Evolutionary conservation across 2,329 filamentous ascomycete genomes (phyloP).

Genomic region (Penicillium sclerotigenum): DNA sequence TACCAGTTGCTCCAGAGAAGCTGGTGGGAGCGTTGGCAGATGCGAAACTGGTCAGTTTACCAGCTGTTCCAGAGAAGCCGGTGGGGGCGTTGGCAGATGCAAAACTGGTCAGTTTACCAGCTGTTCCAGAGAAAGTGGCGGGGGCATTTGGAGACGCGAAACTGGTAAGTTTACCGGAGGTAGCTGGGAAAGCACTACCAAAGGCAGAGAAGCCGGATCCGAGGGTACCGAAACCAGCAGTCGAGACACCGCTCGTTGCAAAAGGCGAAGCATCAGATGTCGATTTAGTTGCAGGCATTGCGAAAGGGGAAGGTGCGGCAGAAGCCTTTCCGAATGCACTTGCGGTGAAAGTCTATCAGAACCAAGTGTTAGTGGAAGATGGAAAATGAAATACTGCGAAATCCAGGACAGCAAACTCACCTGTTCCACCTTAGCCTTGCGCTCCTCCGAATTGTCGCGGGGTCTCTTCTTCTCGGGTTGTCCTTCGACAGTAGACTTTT

Average conservation of each 20-base stretch:
- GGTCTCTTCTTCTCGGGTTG: slow-evolving; percentile 38
- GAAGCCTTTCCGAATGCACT: slow-evolving; percentile 45
- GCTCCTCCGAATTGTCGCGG: slow-evolving; percentile 36
- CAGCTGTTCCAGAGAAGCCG: slow-evolving; percentile 35
- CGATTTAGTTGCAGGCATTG: background rate
- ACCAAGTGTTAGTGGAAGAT: background rate
- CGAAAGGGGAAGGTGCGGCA: background rate
- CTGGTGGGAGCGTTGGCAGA: slow-evolving; percentile 52
- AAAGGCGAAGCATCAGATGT: slow-evolving; percentile 42
- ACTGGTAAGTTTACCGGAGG: slow-evolving; percentile 53
- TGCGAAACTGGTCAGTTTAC: slow-evolving; percentile 65
- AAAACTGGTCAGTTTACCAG: slow-evolving; percentile 62
- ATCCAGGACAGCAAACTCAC: slow-evolving; percentile 15
- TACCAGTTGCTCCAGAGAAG: slow-evolving; percentile 39
- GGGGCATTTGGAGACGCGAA: slow-evolving; percentile 65
- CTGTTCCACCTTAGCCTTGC: slow-evolving; percentile 27
- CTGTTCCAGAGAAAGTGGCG: slow-evolving; percentile 35
- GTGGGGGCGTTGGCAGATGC: slow-evolving; percentile 57
- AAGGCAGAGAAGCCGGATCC: slow-evolving; percentile 40
- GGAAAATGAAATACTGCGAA: background rate
- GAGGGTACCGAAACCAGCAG: slow-evolving; percentile 40
- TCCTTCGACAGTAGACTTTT: slow-evolving; percentile 24
- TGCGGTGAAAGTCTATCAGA: slow-evolving; percentile 28
- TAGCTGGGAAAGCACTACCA: slow-evolving; percentile 30
- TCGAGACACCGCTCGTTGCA: slow-evolving; percentile 34